Percentiles rank a stretch among this genome's conserved stretches.
Conservation (phyloP, 805 yeast genomes). For the Pichia heedii region DNA sequence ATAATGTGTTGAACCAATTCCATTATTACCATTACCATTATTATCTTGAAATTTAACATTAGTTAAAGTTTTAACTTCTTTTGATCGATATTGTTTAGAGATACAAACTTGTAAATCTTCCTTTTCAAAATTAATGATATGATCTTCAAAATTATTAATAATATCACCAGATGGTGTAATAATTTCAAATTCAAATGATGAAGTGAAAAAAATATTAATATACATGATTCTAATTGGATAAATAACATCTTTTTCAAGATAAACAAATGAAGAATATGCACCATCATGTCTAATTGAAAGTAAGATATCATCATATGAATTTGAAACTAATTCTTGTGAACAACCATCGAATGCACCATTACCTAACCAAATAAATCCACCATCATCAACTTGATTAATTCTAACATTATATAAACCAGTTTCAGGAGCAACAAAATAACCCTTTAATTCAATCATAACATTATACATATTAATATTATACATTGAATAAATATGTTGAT, state of each 20-base stretch:
- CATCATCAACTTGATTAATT: conserved; percentile 21
- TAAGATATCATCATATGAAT: conserved; percentile 1
- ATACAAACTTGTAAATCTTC: conserved; percentile 1
- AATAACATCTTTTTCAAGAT: conserved; percentile 5
- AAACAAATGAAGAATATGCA: conserved; percentile 3
- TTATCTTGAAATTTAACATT: not conserved
- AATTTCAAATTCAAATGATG: conserved; percentile 9
- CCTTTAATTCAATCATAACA: conserved; percentile 9
- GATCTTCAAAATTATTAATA: conserved; percentile 3
- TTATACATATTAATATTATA: conserved; percentile 6
- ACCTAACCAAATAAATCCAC: conserved; percentile 24
- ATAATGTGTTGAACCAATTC: not conserved
- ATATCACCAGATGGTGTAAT: conserved; percentile 9
- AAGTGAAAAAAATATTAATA: conserved; percentile 7
- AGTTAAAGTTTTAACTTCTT: not conserved
- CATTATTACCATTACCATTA: not conserved
- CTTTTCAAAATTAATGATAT: conserved; percentile 5
- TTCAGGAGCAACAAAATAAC: conserved; percentile 16
- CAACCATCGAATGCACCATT: conserved; percentile 28
- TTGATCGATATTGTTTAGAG: not conserved
- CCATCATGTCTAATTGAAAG: conserved; percentile 1
- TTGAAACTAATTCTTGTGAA: conserved; percentile 5
- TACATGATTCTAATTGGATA: conserved; percentile 13
- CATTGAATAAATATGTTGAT: conserved; percentile 2
- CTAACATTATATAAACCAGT: conserved; percentile 22